phyloP scores from a whole-genome alignment of 768 basidiomycete species.

The Mycena pura region DNA sequence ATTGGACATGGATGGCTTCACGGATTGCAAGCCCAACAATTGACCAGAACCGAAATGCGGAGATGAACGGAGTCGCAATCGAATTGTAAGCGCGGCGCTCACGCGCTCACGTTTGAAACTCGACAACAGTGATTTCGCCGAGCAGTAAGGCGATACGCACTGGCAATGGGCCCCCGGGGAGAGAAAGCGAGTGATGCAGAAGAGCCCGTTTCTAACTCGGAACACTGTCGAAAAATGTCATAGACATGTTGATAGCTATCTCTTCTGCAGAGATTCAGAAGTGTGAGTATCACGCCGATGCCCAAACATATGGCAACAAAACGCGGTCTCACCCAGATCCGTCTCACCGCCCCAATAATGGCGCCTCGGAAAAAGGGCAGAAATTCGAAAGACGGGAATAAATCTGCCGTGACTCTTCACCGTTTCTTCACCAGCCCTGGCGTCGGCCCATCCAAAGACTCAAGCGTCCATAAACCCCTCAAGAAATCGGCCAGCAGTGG shows the following conservation, averaged over 20 bases:
- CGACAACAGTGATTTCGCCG: no score
- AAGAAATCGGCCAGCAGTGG: not conserved
- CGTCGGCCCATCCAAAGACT: slow-evolving; percentile 3
- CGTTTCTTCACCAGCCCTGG: slow-evolving; percentile 21
- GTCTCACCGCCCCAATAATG: slow-evolving; percentile 1
- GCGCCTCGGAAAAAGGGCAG: slow-evolving; percentile 15
- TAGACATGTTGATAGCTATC: not conserved
- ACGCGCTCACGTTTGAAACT: no score
- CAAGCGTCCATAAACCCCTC: not conserved
- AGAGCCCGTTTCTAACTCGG: no score
- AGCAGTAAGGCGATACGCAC: no score
- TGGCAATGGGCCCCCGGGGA: no score
- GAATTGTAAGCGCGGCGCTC: no score
- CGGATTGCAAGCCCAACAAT: no score
- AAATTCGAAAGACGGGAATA: not conserved
- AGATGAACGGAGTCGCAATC: no score
- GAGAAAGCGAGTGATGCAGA: no score
- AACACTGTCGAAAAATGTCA: not conserved
- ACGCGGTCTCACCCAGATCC: not conserved
- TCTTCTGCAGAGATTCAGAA: not conserved
- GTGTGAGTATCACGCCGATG: not conserved
- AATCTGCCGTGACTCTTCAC: slow-evolving; percentile 13
- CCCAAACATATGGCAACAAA: not conserved
- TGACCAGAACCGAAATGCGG: no score
- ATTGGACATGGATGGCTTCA: no score